Conservation (phyloP, 306 rosid genomes). For the Vigna angularis region DNA sequence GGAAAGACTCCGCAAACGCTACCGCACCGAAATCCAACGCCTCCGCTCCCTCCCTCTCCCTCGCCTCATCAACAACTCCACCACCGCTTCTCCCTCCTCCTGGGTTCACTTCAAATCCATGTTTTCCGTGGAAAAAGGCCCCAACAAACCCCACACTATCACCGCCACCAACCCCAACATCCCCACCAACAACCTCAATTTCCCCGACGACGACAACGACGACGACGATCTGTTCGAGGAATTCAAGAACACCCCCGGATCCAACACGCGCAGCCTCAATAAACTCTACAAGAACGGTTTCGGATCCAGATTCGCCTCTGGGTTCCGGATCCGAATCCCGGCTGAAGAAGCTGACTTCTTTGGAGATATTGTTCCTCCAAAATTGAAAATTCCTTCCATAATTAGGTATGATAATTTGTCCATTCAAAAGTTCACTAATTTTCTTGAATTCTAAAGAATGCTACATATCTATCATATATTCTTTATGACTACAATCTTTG, state of each 20-base stretch:
- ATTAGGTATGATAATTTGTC: constrained; percentile 61
- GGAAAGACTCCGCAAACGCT: too few species aligned
- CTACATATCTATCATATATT: too few species aligned
- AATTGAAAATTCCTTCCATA: constrained; percentile 75
- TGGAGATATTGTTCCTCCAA: constrained; percentile 83
- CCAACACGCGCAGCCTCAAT: constrained; percentile 63
- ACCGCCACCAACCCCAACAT: neutral
- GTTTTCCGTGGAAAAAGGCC: constrained; percentile 81
- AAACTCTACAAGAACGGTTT: constrained; percentile 65
- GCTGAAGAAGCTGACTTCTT: constrained; percentile 82
- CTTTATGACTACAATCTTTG: too few species aligned
- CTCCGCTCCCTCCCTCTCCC: too few species aligned
- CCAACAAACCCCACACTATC: constrained; percentile 41
- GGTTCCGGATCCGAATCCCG: constrained; percentile 81
- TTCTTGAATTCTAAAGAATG: neutral
- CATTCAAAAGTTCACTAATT: constrained; percentile 11
- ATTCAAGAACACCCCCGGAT: constrained; percentile 55
- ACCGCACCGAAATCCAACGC: too few species aligned
- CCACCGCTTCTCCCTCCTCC: too few species aligned
- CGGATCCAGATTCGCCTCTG: constrained; percentile 80
- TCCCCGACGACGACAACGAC: constrained; percentile 41
- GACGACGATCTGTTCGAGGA: constrained; percentile 79
- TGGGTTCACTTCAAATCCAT: too few species aligned
- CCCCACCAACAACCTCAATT: constrained; percentile 41
- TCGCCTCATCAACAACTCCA: too few species aligned